These are phyloP conservation scores for Chaetomium olivaceum DNA, from an alignment of 2,329 filamentous ascomycete species.

Conservation along the genomic window DNA sequence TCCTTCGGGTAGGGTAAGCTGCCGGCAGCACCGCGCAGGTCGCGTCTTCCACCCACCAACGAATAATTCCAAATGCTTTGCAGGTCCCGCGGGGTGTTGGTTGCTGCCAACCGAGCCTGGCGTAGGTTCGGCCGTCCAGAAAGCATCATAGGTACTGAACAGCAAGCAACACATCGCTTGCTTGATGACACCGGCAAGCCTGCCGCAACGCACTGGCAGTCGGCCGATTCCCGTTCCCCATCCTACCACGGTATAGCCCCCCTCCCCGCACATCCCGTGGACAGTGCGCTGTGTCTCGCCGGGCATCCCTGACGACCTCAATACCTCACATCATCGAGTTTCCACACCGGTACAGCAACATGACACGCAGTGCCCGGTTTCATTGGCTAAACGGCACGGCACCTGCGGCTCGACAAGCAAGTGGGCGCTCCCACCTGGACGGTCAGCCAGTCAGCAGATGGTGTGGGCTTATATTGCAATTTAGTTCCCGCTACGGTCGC, in stretches of 20 bases:
- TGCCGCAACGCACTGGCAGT: background rate
- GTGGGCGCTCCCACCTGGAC: slow-evolving; percentile 27
- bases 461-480: slow-evolving; percentile 31
- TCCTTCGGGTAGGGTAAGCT: background rate
- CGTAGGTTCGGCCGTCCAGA: background rate
- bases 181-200: background rate
- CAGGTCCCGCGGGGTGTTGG: background rate
- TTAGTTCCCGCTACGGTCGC: slow-evolving; percentile 27
- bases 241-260: background rate
- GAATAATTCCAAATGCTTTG: background rate
- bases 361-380: slow-evolving; percentile 9
- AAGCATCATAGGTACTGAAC: background rate
- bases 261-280: background rate
- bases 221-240: background rate
- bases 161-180: background rate
- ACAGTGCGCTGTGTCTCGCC: slow-evolving; percentile 7
- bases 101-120: background rate
- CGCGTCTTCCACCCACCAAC: background rate
- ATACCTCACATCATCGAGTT: slow-evolving; percentile 8
- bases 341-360: slow-evolving; percentile 24
- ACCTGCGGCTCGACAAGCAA: slow-evolving; percentile 26
- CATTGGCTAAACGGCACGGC: slow-evolving; percentile 24
- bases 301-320: background rate
- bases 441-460: slow-evolving; percentile 30
- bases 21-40: background rate